Base-by-base conservation (phyloP, 164 flowering plant species). In the Kalanchoe fedtschenkoi region DNA sequence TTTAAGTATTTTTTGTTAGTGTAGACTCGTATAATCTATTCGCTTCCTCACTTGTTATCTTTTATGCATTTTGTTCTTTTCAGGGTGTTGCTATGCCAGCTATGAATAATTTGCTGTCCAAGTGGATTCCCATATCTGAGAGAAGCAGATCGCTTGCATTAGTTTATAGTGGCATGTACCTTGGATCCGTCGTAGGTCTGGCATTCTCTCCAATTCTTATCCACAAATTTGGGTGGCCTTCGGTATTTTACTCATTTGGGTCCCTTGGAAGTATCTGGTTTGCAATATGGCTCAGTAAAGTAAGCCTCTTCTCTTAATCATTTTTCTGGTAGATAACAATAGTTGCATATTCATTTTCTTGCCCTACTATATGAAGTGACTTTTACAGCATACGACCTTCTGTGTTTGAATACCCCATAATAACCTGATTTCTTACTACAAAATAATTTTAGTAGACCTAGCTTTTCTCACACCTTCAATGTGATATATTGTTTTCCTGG, bases 31-130 rank as follows among this genome's bases (percentile, higher is more conserved):
- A 10, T 21, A 28, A 56, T 56, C 2, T 37, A 6, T 34, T 58
- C 13, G 6, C 13, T 17, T 32, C 39, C 39, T 58, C 42, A 1
- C 17, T 56, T 10, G 41, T 33, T 34, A 19, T 26, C 41, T 35
- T 6, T 34, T 21, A 6, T 11, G 28, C 11, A 28, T 34, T 58
- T 34, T 34, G 16, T 66, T 72, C 30, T 61, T 28, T 65, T 19
- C 85, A 92, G 99, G 99, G 99, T 68, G 99, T 93, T 61, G 99
- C 99, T 2, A 93, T 93, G 99, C 99, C 99, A 70, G 97, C 99
- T 43, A 93, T 93, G 99, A 93, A 93, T 71, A 93, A 93, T 71
- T 68, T 93, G 34, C 74, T 93, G 15, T 90, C 97, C 5, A 90
- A 88, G 76, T 93, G 99, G 99, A 78, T 93, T 74, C 99, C 99